phyloP scores from a whole-genome alignment of 202 grass and related monocot genomes.

The Digitaria exilis region DNA sequence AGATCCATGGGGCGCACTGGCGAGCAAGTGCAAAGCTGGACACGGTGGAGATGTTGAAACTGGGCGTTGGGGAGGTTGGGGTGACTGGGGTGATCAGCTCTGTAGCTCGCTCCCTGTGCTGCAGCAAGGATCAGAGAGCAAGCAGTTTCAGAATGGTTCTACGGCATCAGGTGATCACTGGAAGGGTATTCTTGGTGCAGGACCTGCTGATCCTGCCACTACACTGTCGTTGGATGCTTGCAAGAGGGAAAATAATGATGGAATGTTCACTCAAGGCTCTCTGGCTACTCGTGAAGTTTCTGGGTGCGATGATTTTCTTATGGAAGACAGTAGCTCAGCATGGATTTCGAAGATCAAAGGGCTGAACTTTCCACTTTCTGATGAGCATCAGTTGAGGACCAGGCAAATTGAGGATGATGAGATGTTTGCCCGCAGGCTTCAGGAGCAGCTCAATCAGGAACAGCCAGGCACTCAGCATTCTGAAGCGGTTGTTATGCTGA shows the following conservation, averaged over 20 bases:
- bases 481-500: slow-evolving; percentile 48
- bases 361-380: slow-evolving; percentile 48
- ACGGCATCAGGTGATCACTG: not conserved
- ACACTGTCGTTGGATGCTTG: not conserved
- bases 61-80: slow-evolving; percentile 12
- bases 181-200: too few species aligned
- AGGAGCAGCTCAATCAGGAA: slow-evolving; percentile 66
- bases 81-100: slow-evolving; percentile 18
- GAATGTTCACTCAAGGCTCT: not conserved
- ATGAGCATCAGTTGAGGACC: slow-evolving; percentile 40
- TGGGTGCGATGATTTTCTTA: slow-evolving; percentile 22
- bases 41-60: not conserved
- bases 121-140: not conserved
- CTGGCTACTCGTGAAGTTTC: not conserved
- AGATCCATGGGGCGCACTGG: slow-evolving; percentile 24
- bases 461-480: slow-evolving; percentile 35
- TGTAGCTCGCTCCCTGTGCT: not conserved
- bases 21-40: not conserved
- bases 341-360: slow-evolving; percentile 50
- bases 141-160: slow-evolving; percentile 2
- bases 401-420: slow-evolving; percentile 67
- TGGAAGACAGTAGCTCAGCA: slow-evolving; percentile 32
- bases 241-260: not conserved
- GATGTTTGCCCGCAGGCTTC: slow-evolving; percentile 52
- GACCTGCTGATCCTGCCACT: slow-evolving; percentile 19